phyloP scores from a whole-genome alignment of 2,329 filamentous ascomycete genomes.

The Diplodia sapinea region DNA sequence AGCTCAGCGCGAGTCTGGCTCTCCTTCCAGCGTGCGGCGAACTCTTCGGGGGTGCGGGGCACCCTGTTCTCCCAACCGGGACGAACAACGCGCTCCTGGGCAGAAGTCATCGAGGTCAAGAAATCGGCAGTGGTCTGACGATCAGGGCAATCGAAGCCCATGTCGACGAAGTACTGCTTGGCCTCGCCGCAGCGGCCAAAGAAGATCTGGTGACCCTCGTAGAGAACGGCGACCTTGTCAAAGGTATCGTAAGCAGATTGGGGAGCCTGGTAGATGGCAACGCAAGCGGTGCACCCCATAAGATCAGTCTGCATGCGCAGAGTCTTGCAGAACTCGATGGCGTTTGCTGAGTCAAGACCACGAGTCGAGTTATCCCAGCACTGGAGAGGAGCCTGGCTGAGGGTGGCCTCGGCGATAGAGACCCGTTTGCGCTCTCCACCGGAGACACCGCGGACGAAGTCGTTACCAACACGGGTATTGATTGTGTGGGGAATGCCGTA shows the following conservation, averaged over 20 bases:
- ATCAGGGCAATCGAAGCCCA: slow-evolving; percentile 73
- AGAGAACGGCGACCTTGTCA: slow-evolving; percentile 69
- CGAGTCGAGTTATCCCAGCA: slow-evolving; percentile 77
- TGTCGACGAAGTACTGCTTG: slow-evolving; percentile 67
- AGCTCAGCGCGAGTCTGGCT: slow-evolving; percentile 52
- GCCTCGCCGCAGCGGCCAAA: slow-evolving; percentile 68
- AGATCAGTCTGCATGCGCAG: slow-evolving; percentile 67
- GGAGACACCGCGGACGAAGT: slow-evolving; percentile 72
- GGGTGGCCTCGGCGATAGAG: slow-evolving; percentile 73
- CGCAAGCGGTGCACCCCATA: slow-evolving; percentile 64
- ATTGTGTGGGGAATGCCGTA: slow-evolving; percentile 74
- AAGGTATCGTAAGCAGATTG: slow-evolving; percentile 71
- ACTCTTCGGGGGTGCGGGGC: slow-evolving; percentile 49
- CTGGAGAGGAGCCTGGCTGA: slow-evolving; percentile 63
- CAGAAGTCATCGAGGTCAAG: slow-evolving; percentile 69
- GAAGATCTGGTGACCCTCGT: slow-evolving; percentile 71
- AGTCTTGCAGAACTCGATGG: slow-evolving; percentile 71
- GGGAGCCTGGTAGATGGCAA: slow-evolving; percentile 73
- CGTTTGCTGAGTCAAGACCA: slow-evolving; percentile 72
- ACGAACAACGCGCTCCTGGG: slow-evolving; percentile 47
- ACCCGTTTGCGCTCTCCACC: slow-evolving; percentile 78
- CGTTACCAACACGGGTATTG: slow-evolving; percentile 73
- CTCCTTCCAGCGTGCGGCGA: slow-evolving; percentile 55
- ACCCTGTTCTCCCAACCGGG: slow-evolving; percentile 49
- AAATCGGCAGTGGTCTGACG: slow-evolving; percentile 74